A percentile compares a stretch with the other conserved stretches of the same genome.
phyloP scores from a whole-genome alignment of 2,329 filamentous ascomycete species.

The Zalaria obscura region DNA sequence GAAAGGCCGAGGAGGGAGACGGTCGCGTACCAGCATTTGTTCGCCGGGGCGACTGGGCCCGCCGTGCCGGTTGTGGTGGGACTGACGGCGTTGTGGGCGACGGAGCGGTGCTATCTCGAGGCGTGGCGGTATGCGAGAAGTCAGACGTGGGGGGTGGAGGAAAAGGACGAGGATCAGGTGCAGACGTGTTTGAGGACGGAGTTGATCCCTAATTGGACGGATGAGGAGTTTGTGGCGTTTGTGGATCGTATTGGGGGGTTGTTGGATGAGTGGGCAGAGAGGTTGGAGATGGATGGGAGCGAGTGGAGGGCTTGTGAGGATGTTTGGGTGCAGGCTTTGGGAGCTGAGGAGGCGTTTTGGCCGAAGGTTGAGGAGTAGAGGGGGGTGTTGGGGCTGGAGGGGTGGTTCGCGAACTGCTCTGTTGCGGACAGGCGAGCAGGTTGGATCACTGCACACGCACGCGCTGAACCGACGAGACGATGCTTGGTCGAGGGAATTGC shows the following conservation, averaged over 20 bases:
- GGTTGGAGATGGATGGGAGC: conserved; percentile 23
- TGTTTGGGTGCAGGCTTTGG: conserved; percentile 33
- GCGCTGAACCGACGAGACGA: too few species aligned
- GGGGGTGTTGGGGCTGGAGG: too few species aligned
- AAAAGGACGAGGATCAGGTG: conserved; percentile 26
- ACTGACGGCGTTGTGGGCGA: conserved; percentile 58
- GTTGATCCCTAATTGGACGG: conserved; percentile 37
- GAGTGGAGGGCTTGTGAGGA: conserved; percentile 33
- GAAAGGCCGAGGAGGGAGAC: conserved; percentile 12
- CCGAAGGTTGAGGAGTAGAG: conserved; percentile 19
- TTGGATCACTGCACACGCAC: too few species aligned
- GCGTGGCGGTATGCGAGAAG: conserved; percentile 31
- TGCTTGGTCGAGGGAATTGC: too few species aligned
- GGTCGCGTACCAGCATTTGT: conserved; percentile 39
- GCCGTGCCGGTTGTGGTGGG: conserved; percentile 46
- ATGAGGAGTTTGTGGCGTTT: conserved; percentile 32
- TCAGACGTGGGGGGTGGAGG: conserved; percentile 9
- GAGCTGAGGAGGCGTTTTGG: conserved; percentile 34
- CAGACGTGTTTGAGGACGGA: conserved; percentile 27
- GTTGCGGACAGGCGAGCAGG: too few species aligned
- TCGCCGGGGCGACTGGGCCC: conserved; percentile 40
- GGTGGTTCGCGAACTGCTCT: too few species aligned
- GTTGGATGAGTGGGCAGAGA: conserved; percentile 31
- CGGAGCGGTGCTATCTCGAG: conserved; percentile 44
- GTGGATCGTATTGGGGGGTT: conserved; percentile 30